Base-by-base conservation (phyloP, 208 protist species). In the Strigomonas culicis region DNA sequence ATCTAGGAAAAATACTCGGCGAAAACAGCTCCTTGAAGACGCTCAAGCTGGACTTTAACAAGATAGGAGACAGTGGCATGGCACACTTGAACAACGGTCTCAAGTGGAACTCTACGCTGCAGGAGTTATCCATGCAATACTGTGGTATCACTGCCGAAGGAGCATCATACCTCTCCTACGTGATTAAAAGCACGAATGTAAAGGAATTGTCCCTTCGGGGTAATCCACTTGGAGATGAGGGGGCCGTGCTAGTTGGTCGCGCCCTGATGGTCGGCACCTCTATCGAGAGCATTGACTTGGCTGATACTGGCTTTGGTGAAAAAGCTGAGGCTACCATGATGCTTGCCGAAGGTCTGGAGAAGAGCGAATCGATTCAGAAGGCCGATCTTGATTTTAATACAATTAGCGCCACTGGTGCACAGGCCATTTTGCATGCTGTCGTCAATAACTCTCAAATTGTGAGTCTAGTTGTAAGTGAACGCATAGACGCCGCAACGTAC, bases 311-410 rank as follows among this genome's bases (percentile, higher is more conserved):
- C 13, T 97, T 93, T 55, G 87, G 84, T 24, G 56, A 65, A 19
- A 70, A 71, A 13, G 63, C 49, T 11, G 66, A 80, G 30, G 80
- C 85, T 1, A 62, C 94, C 39, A 77, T 93, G n/a, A 70, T 72
- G 21, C 69, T 97, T n/a, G 88, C 86, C 50, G 81, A 93, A 30
- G 88, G 85, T 8, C 82, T 92, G 0, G 92, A 93, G 32, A 70
- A 63, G 51, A 77, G 75, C 41, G 58, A 39, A 4, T 74, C 75
- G 4, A 55, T 97, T 24, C 78, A 59, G 27, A 59, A 75, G 1
- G 63, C 95, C 19, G 78, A 97, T 59, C 51, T 97, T 43, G 81
- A 94, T 62, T 70, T 92, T 41, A 94, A 94, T 69, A 80, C 80
- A 4, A 21, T 97, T 1, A 65, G 51, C 2, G 75, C 85, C 11